Base-by-base conservation (phyloP, 2,329 filamentous ascomycete species). In the Zymoseptoria passerinii region DNA sequence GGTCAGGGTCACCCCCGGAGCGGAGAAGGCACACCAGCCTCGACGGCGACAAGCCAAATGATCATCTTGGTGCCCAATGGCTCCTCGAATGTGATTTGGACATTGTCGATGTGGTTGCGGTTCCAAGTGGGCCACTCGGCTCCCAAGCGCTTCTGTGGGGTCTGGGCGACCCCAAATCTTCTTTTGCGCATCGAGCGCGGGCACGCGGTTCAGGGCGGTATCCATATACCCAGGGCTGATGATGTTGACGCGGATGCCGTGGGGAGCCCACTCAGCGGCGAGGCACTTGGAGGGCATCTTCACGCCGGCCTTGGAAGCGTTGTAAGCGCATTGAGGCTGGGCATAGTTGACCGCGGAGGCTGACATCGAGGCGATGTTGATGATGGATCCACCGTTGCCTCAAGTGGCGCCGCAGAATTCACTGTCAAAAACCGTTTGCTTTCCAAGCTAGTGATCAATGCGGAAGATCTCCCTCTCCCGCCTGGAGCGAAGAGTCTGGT, bases 151-250 rank as follows among this genome's bases (percentile, higher is more conserved):
- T 82, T 81, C 80, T 90, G 86, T 8, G 88, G 88, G 7, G 88
- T 91, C 62, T 88, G 72, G 48, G 81, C 82, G 67, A 83, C 83
- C 88, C n/a, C 88, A 91, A 73, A 90, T 88, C 75, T 86, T 86
- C 84, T 90, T 90, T 80, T 90, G 86, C 52, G 86, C 87, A 63
- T 91, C 87, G 19, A 91, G 83, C 48, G 86, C 86, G 23, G 87
- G 87, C 7, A 89, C 87, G 60, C 86, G 85, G 82, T 90, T 92
- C 62, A 90, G 79, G 5, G 86, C 87, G 4, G 89, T 94, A 78
- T 92, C 88, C 85, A 92, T 92, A 78, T 92, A 92, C 28, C 89
- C 89, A 20, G 89, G 89, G 6, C 85, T 89, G 75, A 92, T 90
- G 74, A 84, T 87, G 81, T 94, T 94, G 69, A 92, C 88, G 44